phyloP scores from a whole-genome alignment of 2,329 filamentous ascomycete species.

The Penicillium sp. region DNA sequence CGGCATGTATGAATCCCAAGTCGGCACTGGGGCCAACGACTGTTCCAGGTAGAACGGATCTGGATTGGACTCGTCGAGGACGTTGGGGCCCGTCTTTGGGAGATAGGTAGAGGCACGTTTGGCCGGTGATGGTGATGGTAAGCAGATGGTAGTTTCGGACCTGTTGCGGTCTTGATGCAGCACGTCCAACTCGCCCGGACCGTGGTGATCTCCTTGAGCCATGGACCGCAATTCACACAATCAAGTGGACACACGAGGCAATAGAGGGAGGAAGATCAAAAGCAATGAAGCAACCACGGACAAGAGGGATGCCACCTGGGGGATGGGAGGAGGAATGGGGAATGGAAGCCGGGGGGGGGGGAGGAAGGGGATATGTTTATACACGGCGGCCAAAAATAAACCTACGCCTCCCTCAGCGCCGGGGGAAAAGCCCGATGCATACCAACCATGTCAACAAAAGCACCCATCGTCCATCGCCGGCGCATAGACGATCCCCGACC shows the following conservation, averaged over 20 bases:
- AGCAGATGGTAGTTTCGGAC: conserved; percentile 32
- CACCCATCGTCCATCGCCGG: too few species aligned
- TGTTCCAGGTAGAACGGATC: conserved; percentile 43
- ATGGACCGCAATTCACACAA: conserved; percentile 34
- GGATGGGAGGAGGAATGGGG: conserved; percentile 16
- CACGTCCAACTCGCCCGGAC: conserved; percentile 36
- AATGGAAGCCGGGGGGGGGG: conserved; percentile 16
- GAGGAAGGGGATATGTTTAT: conserved; percentile 39
- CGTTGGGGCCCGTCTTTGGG: conserved; percentile 25
- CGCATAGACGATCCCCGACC: conserved; percentile 38
- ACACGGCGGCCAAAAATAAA: conserved; percentile 31
- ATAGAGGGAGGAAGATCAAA: conserved; percentile 6
- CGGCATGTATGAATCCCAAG: conserved; percentile 25
- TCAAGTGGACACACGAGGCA: conserved; percentile 12
- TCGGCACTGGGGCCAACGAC: conserved; percentile 29
- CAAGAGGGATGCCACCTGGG: conserved; percentile 10
- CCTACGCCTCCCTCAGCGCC: conserved; percentile 8
- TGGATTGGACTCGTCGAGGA: conserved; percentile 34
- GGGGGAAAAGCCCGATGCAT: conserved; percentile 32
- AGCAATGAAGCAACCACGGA: conserved; percentile 10
- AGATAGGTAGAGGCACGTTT: conserved; percentile 35
- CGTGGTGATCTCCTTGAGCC: conserved; percentile 35
- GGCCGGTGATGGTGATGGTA: conserved; percentile 27
- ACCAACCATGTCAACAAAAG: conserved; percentile 42
- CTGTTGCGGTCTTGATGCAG: conserved; percentile 31